Evolutionary conservation across 2,329 filamentous ascomycete species (phyloP).

Genomic region (Trichoderma asperellum): DNA sequence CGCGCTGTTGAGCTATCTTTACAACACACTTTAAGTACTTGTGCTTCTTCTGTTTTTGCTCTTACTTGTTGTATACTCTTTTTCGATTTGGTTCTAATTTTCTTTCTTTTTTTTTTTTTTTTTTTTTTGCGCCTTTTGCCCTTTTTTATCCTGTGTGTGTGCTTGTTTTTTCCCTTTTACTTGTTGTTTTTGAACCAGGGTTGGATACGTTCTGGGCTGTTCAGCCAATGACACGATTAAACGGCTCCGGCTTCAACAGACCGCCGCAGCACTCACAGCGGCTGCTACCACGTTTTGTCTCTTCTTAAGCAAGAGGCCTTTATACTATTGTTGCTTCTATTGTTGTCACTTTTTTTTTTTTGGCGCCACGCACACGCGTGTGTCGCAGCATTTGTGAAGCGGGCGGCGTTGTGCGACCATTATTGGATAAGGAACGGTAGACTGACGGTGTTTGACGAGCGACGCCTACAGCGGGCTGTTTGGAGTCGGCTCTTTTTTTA

Average conservation of each 20-base stretch:
- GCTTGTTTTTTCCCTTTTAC: background rate
- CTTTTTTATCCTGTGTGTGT: background rate
- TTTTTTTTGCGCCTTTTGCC: background rate
- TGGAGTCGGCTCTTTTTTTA: background rate
- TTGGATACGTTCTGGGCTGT: conserved; percentile 13
- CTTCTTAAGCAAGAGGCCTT: background rate
- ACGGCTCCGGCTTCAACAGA: background rate
- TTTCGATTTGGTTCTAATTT: background rate
- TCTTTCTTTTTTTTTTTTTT: background rate
- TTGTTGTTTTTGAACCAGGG: background rate
- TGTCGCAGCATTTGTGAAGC: background rate
- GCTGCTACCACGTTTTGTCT: background rate
- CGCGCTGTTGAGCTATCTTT: background rate
- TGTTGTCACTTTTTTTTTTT: background rate
- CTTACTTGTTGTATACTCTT: background rate
- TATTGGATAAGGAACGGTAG: background rate
- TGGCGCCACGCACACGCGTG: background rate
- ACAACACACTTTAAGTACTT: background rate
- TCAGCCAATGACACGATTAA: background rate
- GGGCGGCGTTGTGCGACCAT: background rate
- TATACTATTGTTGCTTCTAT: background rate
- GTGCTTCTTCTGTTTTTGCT: background rate
- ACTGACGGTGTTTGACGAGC: background rate
- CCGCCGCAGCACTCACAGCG: background rate
- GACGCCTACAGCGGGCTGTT: background rate